phyloP scores from a whole-genome alignment of 1,139 yeast genomes.

The Pichia sp. region DNA sequence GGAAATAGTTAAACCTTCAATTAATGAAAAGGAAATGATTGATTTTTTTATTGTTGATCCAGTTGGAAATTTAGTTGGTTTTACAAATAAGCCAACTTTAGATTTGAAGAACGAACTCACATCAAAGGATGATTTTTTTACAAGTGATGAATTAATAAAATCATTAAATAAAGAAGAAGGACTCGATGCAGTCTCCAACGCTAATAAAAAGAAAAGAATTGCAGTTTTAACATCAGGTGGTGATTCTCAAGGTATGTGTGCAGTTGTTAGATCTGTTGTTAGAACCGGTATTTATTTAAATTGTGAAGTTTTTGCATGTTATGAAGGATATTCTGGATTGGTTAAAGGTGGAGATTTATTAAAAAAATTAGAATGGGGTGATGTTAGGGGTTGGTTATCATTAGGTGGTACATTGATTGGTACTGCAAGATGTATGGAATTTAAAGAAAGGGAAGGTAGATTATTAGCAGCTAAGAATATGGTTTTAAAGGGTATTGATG shows the following conservation, averaged over 20 bases:
- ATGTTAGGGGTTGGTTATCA: conserved; percentile 85
- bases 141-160: conserved; percentile 5
- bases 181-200: conserved; percentile 4
- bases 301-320: conserved; percentile 91
- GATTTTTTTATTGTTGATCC: conserved; percentile 45
- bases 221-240: conserved; percentile 99
- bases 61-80: conserved; percentile 45
- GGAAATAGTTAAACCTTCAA: conserved; percentile 18
- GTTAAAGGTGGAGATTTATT: conserved; percentile 78
- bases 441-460: conserved; percentile 80
- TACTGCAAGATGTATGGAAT: conserved; percentile 86
- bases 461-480: conserved; percentile 75
- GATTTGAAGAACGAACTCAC: conserved; percentile 2
- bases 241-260: conserved; percentile 98
- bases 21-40: conserved; percentile 15
- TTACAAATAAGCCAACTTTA: conserved; percentile 29
- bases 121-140: conserved; percentile 15
- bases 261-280: conserved; percentile 90
- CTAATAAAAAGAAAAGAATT: conserved; percentile 38
- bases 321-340: conserved; percentile 93
- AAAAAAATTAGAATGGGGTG: conserved; percentile 81
- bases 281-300: conserved; percentile 81
- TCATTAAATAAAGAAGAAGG: conserved; percentile 8
- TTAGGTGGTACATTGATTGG: conserved; percentile 96
- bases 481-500: conserved; percentile 87